Base-by-base conservation (phyloP, 176 grass and related monocot genomes). In the Cymbopogon citratus region DNA sequence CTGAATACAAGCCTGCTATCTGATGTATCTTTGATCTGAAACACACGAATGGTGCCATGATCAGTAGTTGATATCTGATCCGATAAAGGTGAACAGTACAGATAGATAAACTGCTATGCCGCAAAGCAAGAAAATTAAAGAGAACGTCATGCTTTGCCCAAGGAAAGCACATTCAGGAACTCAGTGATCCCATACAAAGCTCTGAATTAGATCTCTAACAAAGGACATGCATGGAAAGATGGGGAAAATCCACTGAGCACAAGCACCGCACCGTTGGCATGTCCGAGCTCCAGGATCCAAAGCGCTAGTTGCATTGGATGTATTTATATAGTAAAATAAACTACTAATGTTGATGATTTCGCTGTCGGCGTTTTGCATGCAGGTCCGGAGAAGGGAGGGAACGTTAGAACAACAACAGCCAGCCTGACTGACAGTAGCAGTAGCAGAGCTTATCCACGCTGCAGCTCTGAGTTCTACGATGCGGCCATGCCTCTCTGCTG, bases 11-110 rank as follows among this genome's bases (percentile, higher is more conserved):
- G 26, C 18, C 5, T 24, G 54, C 1, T 23, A 23, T 33, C 19
- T 21, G 1, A 56, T 4, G 54, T 15, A 29, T 54, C 27, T 35
- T 12, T 9, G 31, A 36, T 59, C 19, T 36, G 31, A 14, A 86
- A 66, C 54, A 81, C 75, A 85, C 56, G 72, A 75, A 79, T 92
- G 12, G 73, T 51, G 57, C 31, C 80, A 78, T 92, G 11, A 39
- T 82, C 70, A 89, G 23, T 27, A 27, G n/a, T 25, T 63, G 25
- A 12, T 0, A 59, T 9, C 39, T 18, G 87, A 69, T 86, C 90
- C 23, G 79, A 64, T 35, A 86, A 75, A 83, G 60, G 69, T 49
- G 75, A 78, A 79, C 73, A 69, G 73, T 79, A 79, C 73, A 69
- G 73, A 82, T 85, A 35, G 35, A 48, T 48, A 48, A 23, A 31